A percentile compares a stretch with the other conserved stretches of the same genome.
Evolutionary conservation across 1,284 basidiomycete species (phyloP).

Genomic region (Peniophora sp.): DNA sequence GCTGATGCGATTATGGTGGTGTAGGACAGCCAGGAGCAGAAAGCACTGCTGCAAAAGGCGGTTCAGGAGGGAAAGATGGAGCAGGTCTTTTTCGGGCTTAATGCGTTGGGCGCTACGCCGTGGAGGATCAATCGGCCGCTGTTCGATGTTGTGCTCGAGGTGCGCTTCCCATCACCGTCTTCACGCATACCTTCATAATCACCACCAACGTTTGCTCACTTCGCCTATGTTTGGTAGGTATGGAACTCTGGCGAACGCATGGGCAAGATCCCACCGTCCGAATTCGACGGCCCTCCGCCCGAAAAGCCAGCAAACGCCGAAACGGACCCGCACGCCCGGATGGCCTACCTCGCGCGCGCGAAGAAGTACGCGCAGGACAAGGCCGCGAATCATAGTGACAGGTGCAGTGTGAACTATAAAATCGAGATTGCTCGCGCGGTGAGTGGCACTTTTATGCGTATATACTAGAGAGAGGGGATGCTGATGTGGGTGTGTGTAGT

Average conservation of each 20-base stretch:
- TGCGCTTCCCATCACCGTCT: too few species aligned
- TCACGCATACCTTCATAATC: too few species aligned
- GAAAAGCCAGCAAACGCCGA: conserved; percentile 53
- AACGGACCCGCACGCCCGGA: conserved; percentile 60
- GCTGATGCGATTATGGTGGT: conserved; percentile 65
- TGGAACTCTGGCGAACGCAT: conserved; percentile 83
- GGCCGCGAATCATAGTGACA: conserved; percentile 81
- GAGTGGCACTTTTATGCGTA: conserved; percentile 22
- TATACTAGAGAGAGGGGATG: neutral
- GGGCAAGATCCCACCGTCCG: conserved; percentile 70
- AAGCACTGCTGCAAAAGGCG: conserved; percentile 73
- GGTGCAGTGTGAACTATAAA: conserved; percentile 95
- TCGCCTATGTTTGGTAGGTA: conserved; percentile 16
- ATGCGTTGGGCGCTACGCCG: conserved; percentile 85
- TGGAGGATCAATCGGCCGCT: conserved; percentile 84
- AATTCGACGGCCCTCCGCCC: conserved; percentile 57
- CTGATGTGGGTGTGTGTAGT: conserved; percentile 32
- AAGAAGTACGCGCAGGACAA: conserved; percentile 57
- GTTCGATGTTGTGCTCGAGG: conserved; percentile 64
- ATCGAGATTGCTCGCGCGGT: conserved; percentile 93
- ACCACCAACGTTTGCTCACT: too few species aligned
- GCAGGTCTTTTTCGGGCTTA: conserved; percentile 81
- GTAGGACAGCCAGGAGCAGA: conserved; percentile 88
- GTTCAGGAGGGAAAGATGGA: conserved; percentile 74
- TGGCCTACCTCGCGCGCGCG: conserved; percentile 52